These are phyloP conservation scores for Pelargonium myrrhifolium DNA, from an alignment of 441 rosid species.

Conservation along the genomic window DNA sequence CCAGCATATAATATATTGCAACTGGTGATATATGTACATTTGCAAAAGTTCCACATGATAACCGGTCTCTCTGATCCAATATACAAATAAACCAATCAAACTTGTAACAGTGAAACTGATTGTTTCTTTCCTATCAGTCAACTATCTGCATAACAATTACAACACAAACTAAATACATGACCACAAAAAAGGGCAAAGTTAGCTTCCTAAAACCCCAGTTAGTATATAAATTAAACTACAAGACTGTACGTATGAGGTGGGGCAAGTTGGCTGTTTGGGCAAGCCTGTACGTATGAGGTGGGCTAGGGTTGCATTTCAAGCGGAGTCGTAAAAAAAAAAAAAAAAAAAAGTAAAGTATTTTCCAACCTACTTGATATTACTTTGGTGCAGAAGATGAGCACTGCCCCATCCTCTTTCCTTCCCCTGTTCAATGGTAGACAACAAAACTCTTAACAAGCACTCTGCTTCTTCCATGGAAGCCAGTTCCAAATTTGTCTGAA, in stretches of 20 bases:
- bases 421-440: constrained; percentile 53
- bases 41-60: too few relatives aligned
- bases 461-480: constrained; percentile 46
- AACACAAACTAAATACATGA: not conserved
- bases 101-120: not conserved
- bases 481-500: constrained; percentile 64
- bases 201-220: not conserved
- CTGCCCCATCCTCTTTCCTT: constrained; percentile 52
- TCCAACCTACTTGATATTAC: constrained; percentile 20
- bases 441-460: constrained; percentile 41
- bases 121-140: not conserved
- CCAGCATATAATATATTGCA: too few relatives aligned
- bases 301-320: not conserved
- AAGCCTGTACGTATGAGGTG: too few relatives aligned
- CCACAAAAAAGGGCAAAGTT: not conserved
- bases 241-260: not conserved
- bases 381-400: constrained; percentile 49
- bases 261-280: not conserved
- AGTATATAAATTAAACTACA: not conserved
- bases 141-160: not conserved
- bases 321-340: not conserved
- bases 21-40: too few relatives aligned
- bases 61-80: not conserved
- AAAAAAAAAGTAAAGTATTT: too few relatives aligned
- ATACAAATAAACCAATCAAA: not conserved